These are phyloP conservation scores for Phyllosticta citriasiana DNA, from an alignment of 2,329 filamentous ascomycete genomes.

Conservation along the genomic window DNA sequence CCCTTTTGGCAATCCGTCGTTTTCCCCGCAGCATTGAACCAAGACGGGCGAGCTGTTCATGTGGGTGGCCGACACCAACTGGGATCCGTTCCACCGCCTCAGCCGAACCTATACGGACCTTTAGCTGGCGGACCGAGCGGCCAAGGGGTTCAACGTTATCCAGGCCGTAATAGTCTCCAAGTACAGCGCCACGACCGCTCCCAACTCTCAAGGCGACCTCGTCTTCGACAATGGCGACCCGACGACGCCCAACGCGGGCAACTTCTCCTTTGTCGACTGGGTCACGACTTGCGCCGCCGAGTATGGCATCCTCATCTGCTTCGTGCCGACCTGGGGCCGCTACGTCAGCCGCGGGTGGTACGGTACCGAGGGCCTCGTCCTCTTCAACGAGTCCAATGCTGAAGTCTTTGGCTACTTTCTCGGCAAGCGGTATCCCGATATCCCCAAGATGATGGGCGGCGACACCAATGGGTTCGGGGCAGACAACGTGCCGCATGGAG, in stretches of 20 bases:
- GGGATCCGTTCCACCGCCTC: conserved; percentile 7
- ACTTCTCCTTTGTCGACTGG: neutral
- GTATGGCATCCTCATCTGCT: conserved; percentile 1
- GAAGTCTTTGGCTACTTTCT: neutral
- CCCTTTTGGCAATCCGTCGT: no score
- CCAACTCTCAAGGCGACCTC: conserved; percentile 4
- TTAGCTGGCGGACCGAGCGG: neutral
- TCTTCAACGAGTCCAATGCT: neutral
- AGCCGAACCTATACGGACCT: neutral
- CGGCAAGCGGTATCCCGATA: neutral
- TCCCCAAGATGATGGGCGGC: conserved; percentile 2
- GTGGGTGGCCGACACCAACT: conserved; percentile 1
- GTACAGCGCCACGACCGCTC: neutral
- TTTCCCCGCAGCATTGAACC: neutral
- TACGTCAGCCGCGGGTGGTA: conserved; percentile 2
- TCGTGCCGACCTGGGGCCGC: conserved; percentile 2
- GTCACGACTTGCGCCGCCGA: neutral
- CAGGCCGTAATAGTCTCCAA: conserved; percentile 2
- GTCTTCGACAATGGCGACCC: neutral
- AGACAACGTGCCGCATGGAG: neutral
- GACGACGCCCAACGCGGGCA: neutral
- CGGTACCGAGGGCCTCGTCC: neutral
- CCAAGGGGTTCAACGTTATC: conserved; percentile 2
- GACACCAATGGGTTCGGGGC: neutral
- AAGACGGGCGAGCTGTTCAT: neutral